Evolutionary conservation across 257 asterid species (phyloP), one percentile per base, ranked within the genome.

Genomic region (Perilla frutescens): DNA sequence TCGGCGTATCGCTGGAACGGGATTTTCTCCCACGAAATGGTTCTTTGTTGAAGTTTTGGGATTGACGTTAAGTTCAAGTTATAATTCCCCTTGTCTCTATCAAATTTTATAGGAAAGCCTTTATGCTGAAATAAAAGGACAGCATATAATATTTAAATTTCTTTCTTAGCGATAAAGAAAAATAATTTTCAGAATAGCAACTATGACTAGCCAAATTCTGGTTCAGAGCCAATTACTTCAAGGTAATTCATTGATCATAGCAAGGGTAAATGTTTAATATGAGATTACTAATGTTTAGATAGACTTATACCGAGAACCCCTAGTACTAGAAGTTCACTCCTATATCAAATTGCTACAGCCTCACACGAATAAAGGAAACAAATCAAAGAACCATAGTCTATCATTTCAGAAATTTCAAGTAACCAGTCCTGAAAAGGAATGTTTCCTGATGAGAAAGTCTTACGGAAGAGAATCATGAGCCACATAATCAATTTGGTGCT

Each of bases 381-480:
- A 34, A 49, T 14, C 51, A 51, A 14, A 61, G 44, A 37, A 53
- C 44, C 26, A 14, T 26, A 47, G 11, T 62, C 20, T 47, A 64
- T 49, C 56, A 15, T 72, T 72, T 77, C 62, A 58, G 2, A 41
- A 6, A n/a, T 74, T 51, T 51, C 14, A 65, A 14, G 48, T 36
- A 41, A 50, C 59, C 12, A 44, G 20, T 51, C 39, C 4, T 34
- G 53, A 68, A 55, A 61, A 75, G 67, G 40, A 39, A 34, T 7
- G 13, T 45, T 54, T 56, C 41, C 32, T 9, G 72, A 70, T 63
- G 49, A 36, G 82, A 72, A 72, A 74, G 39, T 49, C 97, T 87
- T 85, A 90, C 97, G 93, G 96, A 76, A 90, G 93, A 81, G 96
- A 85, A 54, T 90, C 97, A 65, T 90, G 96, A 15, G 96, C 97